Percentiles rank a stretch among this genome's conserved stretches.
phyloP scores from a whole-genome alignment of 352 stramenopile species.

The Globisporangium orthogonon region DNA sequence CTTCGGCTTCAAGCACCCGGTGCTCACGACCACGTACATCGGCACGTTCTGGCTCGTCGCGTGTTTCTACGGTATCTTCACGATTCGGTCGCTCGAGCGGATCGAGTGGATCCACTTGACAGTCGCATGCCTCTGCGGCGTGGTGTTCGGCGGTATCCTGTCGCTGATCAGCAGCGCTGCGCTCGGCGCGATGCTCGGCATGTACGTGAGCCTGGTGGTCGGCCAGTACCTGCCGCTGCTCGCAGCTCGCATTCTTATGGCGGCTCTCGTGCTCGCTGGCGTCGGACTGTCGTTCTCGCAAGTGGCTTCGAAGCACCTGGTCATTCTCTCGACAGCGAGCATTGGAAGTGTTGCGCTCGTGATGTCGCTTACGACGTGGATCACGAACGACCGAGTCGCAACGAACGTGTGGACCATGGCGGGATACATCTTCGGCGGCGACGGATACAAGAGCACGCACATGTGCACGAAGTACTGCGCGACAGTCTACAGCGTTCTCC shows the following conservation, averaged over 20 bases:
- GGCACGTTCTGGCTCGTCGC: slow-evolving; percentile 56
- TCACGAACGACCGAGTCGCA: slow-evolving; percentile 50
- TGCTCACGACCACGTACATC: slow-evolving; percentile 47
- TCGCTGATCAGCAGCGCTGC: slow-evolving; percentile 52
- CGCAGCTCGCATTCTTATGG: slow-evolving; percentile 49
- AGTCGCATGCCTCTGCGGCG: slow-evolving; percentile 61
- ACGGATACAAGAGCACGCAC: slow-evolving; percentile 27
- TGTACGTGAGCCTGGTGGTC: slow-evolving; percentile 53
- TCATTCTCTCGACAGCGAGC: slow-evolving; percentile 61
- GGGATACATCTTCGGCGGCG: slow-evolving; percentile 59
- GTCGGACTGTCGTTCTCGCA: slow-evolving; percentile 33
- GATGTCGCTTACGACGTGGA: slow-evolving; percentile 70
- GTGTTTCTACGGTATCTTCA: slow-evolving; percentile 67
- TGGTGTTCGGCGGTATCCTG: slow-evolving; percentile 64
- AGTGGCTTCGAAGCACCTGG: slow-evolving; percentile 46
- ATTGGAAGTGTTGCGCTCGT: slow-evolving; percentile 60
- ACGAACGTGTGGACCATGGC: slow-evolving; percentile 59
- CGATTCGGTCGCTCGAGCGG: slow-evolving; percentile 31
- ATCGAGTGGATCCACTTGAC: slow-evolving; percentile 61
- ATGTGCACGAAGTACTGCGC: slow-evolving; percentile 60
- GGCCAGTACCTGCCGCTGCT: slow-evolving; percentile 68
- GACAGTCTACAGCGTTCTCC: slow-evolving; percentile 54
- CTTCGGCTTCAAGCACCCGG: slow-evolving; percentile 39
- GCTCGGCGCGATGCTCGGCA: slow-evolving; percentile 54
- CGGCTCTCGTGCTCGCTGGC: slow-evolving; percentile 31